Evolutionary conservation across 768 basidiomycete genomes (phyloP).

Genomic region (Arthromyces matolae): DNA sequence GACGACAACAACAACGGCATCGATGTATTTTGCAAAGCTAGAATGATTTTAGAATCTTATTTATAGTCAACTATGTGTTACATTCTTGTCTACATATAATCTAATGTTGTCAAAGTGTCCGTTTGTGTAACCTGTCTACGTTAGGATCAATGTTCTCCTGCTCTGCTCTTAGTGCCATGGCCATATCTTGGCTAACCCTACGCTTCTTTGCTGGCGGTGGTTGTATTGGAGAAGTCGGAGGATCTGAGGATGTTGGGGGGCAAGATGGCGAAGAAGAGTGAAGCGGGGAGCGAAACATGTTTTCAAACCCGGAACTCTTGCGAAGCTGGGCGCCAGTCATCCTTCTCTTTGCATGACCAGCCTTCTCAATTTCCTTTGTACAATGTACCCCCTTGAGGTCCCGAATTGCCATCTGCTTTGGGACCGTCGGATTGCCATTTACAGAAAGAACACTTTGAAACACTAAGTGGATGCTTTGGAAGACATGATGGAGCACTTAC

Average conservation of each 20-base stretch:
- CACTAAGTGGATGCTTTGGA: neutral
- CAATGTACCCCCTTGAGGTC: neutral
- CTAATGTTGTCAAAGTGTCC: no score
- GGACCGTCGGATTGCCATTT: neutral
- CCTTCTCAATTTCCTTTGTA: neutral
- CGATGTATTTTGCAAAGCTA: no score
- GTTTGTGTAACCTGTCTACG: no score
- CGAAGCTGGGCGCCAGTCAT: neutral
- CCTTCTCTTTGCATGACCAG: neutral
- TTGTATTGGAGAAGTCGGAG: neutral
- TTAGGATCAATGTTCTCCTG: no score
- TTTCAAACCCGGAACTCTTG: neutral
- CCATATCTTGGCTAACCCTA: neutral
- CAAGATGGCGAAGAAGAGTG: neutral
- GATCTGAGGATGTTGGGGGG: neutral
- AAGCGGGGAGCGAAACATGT: neutral
- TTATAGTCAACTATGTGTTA: no score
- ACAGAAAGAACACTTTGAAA: neutral
- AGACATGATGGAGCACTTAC: neutral
- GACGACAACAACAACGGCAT: neutral
- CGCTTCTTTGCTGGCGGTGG: neutral
- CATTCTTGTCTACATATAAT: no score
- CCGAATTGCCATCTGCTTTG: neutral
- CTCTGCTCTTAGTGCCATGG: no score
- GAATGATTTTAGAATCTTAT: no score